These are phyloP conservation scores for Pulveroboletus sp. DNA, from an alignment of 768 basidiomycete species.

Conservation along the genomic window DNA sequence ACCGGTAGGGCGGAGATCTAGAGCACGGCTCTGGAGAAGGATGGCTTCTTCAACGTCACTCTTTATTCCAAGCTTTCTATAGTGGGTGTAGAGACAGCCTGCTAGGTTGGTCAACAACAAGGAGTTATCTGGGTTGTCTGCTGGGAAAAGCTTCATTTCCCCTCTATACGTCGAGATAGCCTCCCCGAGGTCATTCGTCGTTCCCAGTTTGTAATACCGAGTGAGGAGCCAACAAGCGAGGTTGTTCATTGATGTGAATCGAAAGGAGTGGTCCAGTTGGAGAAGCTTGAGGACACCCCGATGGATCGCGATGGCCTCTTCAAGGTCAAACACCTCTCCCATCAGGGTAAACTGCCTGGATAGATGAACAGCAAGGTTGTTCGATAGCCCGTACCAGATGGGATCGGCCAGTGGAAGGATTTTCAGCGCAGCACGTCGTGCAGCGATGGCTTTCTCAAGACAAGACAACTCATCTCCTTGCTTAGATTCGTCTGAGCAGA, in stretches of 20 bases:
- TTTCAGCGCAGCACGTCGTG: conserved; percentile 1
- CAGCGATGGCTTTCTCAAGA: conserved; percentile 21
- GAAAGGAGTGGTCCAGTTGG: neutral
- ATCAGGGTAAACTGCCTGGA: too few relatives aligned
- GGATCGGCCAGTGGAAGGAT: neutral
- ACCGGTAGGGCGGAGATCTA: conserved; percentile 2
- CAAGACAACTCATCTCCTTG: neutral
- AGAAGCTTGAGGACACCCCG: neutral
- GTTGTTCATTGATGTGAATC: neutral
- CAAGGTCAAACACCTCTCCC: neutral
- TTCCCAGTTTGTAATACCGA: too few relatives aligned
- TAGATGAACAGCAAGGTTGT: too few relatives aligned
- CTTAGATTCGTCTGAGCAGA: neutral
- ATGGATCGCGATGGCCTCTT: neutral
- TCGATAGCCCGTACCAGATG: neutral
- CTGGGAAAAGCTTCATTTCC: too few relatives aligned
- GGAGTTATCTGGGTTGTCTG: too few relatives aligned
- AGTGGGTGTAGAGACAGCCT: neutral
- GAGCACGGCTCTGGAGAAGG: conserved; percentile 1
- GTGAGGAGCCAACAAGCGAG: neutral
- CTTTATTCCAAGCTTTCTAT: neutral
- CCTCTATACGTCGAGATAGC: too few relatives aligned
- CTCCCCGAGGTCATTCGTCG: too few relatives aligned
- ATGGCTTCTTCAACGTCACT: conserved; percentile 19
- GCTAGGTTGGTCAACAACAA: too few relatives aligned